Conservation (phyloP, 179 eudicot species). For the Pouteria campechiana region DNA sequence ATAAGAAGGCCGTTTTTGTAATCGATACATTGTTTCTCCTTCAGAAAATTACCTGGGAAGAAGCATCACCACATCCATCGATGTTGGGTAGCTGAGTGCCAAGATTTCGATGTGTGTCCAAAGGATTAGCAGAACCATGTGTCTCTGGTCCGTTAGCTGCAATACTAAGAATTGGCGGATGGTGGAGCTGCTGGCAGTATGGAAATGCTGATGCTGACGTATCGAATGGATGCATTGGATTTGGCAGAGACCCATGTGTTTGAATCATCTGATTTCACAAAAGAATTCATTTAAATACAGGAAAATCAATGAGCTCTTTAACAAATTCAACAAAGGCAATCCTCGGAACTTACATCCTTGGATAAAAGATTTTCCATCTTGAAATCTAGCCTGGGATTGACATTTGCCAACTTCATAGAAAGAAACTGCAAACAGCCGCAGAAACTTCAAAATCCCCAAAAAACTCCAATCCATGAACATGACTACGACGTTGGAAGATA, state of each 20-base stretch:
- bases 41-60: slow-evolving; percentile 5
- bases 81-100: slow-evolving; percentile 15
- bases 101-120: slow-evolving; percentile 9
- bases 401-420: slow-evolving; percentile 62
- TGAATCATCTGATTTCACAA: slow-evolving; percentile 27
- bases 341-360: slow-evolving; percentile 47
- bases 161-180: slow-evolving; percentile 12
- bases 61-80: slow-evolving; percentile 15
- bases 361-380: slow-evolving; percentile 58
- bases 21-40: background rate
- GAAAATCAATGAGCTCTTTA: background rate
- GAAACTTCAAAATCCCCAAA: background rate
- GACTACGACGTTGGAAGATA: background rate
- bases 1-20: no score
- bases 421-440: slow-evolving; percentile 30
- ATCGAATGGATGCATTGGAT: slow-evolving; percentile 27
- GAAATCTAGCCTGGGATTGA: slow-evolving; percentile 56
- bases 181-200: slow-evolving; percentile 29
- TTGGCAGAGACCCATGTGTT: slow-evolving; percentile 23
- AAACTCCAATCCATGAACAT: background rate
- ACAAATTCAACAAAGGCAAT: background rate
- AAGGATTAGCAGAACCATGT: slow-evolving; percentile 17
- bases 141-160: slow-evolving; percentile 22
- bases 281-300: background rate
- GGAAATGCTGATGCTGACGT: slow-evolving; percentile 29